Conservation (phyloP, 2,329 filamentous ascomycete genomes). For the Penicillium sp. region DNA sequence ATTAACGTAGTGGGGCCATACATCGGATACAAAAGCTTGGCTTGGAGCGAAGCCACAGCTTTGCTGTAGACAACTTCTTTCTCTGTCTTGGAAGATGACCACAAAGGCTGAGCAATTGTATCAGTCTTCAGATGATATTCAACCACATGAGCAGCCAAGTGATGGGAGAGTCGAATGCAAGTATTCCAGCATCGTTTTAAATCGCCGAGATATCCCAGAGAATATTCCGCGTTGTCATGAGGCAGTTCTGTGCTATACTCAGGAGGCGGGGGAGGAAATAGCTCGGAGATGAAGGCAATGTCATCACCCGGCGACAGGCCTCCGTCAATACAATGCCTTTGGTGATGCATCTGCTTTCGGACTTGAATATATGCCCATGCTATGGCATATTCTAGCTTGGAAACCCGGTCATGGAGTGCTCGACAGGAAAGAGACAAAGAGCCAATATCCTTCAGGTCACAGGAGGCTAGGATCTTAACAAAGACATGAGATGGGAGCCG, state of each 20-base stretch:
- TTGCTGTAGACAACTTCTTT: conserved; percentile 27
- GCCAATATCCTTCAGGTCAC: conserved; percentile 21
- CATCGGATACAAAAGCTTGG: conserved; percentile 23
- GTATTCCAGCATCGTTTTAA: conserved; percentile 27
- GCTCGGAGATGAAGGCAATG: conserved; percentile 25
- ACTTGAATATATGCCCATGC: conserved; percentile 21
- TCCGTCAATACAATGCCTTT: neutral
- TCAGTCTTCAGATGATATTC: conserved; percentile 25
- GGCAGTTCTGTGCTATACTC: conserved; percentile 18
- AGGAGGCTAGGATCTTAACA: conserved; percentile 19
- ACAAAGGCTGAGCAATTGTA: conserved; percentile 13
- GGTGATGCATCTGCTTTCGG: conserved; percentile 7
- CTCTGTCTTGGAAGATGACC: conserved; percentile 26
- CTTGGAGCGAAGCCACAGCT: conserved; percentile 22
- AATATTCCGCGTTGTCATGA: conserved; percentile 25
- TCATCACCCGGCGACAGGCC: conserved; percentile 23
- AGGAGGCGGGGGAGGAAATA: conserved; percentile 30
- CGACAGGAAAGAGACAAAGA: conserved; percentile 23
- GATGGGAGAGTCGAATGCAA: conserved; percentile 27
- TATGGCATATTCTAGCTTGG: conserved; percentile 22
- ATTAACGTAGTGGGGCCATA: conserved; percentile 6
- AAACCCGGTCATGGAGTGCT: conserved; percentile 18
- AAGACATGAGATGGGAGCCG: conserved; percentile 20
- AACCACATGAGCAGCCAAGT: conserved; percentile 25
- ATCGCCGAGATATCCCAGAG: conserved; percentile 27